These are phyloP conservation scores for Spatholobus suberectus DNA, from an alignment of 306 rosid genomes.

Conservation along the genomic window DNA sequence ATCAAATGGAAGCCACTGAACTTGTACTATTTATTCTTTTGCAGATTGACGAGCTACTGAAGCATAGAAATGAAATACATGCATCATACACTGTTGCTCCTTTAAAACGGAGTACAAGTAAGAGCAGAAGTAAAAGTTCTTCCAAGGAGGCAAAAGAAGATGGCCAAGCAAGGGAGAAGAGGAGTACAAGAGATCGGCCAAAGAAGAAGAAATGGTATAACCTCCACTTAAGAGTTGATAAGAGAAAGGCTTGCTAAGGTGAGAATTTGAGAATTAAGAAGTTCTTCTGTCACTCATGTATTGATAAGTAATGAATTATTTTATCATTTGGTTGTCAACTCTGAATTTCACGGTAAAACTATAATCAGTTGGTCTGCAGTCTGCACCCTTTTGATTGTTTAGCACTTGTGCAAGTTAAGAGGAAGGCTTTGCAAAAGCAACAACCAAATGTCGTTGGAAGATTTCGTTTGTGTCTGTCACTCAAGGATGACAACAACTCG, in stretches of 20 bases:
- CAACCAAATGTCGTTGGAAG: constrained; percentile 41
- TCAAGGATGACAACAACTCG: constrained; percentile 56
- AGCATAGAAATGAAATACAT: constrained; percentile 89
- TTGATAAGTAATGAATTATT: constrained; percentile 18
- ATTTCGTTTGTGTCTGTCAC: constrained; percentile 40
- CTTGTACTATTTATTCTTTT: constrained; percentile 17
- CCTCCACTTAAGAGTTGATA: constrained; percentile 85
- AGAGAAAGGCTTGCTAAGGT: constrained; percentile 93
- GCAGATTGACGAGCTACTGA: constrained; percentile 93
- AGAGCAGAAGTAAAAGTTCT: constrained; percentile 68
- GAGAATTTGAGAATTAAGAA: constrained; percentile 37
- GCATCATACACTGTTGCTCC: constrained; percentile 78
- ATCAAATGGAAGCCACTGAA: constrained; percentile 21
- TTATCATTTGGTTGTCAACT: constrained; percentile 15
- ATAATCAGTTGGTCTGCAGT: constrained; percentile 22
- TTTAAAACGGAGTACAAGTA: constrained; percentile 80
- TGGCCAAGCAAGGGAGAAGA: constrained; percentile 70
- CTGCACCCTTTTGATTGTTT: constrained; percentile 39
- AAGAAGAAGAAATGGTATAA: constrained; percentile 96
- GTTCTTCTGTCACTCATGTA: constrained; percentile 25
- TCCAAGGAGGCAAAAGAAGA: constrained; percentile 79
- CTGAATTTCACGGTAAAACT: constrained; percentile 37
- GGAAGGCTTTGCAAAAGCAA: constrained; percentile 43
- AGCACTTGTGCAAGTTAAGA: constrained; percentile 48
- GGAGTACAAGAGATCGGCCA: constrained; percentile 69